phyloP scores from a whole-genome alignment of 2,329 filamentous ascomycete species.

The Aspergillus bombycis region DNA sequence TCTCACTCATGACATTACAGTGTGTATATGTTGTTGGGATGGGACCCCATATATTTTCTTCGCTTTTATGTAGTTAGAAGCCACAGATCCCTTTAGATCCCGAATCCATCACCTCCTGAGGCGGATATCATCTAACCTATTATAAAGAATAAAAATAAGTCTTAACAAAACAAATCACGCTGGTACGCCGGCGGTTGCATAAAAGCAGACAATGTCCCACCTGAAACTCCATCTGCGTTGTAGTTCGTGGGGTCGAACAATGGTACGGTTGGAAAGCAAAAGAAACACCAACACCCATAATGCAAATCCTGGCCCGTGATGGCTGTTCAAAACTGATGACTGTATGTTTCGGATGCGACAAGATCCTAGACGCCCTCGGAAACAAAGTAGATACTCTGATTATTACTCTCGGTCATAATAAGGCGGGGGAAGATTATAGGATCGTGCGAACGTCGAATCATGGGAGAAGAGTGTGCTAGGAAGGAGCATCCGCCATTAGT shows the following conservation, averaged over 20 bases:
- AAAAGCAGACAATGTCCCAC: slow-evolving; percentile 8
- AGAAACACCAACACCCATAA: slow-evolving; percentile 23
- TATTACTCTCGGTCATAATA: slow-evolving; percentile 15
- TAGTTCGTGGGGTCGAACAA: slow-evolving; percentile 13
- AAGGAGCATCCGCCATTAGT: slow-evolving; percentile 38
- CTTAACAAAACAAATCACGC: slow-evolving; percentile 1
- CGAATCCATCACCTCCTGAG: slow-evolving; percentile 21
- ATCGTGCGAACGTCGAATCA: slow-evolving; percentile 10
- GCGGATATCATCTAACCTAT: slow-evolving; percentile 21
- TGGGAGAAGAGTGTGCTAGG: slow-evolving; percentile 11
- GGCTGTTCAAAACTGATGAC: slow-evolving; percentile 10
- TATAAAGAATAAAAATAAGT: slow-evolving; percentile 7
- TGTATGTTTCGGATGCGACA: background rate
- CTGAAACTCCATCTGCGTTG: slow-evolving; percentile 21
- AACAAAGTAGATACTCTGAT: background rate
- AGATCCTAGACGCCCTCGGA: background rate
- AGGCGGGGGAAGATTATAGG: slow-evolving; percentile 17
- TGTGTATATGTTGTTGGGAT: background rate
- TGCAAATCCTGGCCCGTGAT: slow-evolving; percentile 22
- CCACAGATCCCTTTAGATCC: slow-evolving; percentile 13
- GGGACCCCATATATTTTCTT: background rate
- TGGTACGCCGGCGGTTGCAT: slow-evolving; percentile 16
- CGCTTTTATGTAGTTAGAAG: background rate
- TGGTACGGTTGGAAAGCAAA: slow-evolving; percentile 13
- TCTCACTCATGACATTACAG: background rate